Evolutionary conservation across 2,329 filamentous ascomycete species (phyloP).

Genomic region (Cladosporium sp.): DNA sequence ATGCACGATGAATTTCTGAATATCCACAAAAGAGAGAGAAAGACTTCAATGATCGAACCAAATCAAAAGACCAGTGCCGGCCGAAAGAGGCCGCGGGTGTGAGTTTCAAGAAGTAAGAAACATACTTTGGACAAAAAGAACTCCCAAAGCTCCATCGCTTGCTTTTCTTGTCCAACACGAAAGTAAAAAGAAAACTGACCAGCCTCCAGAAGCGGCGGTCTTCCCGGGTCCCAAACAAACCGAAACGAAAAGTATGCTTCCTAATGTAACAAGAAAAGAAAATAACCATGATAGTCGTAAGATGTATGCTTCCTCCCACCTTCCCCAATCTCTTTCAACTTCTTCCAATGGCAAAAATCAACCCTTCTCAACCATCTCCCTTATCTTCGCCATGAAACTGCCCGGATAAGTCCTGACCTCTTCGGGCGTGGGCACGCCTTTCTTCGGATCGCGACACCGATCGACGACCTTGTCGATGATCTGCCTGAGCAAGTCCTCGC

Average conservation of each 20-base stretch:
- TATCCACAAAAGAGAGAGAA: neutral
- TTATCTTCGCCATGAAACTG: conserved; percentile 46
- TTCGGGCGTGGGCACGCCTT: conserved; percentile 52
- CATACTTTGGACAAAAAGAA: neutral
- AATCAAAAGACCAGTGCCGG: neutral
- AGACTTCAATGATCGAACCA: neutral
- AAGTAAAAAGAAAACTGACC: conserved; percentile 1
- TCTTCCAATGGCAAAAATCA: neutral
- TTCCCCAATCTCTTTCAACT: neutral
- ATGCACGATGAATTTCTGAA: neutral
- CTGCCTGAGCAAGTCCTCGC: conserved; percentile 55
- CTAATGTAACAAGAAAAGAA: neutral
- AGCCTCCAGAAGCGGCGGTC: conserved; percentile 3
- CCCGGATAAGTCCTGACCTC: conserved; percentile 47
- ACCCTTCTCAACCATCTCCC: conserved; percentile 36
- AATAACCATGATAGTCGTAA: conserved; percentile 10
- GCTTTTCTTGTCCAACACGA: neutral
- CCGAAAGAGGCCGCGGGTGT: conserved; percentile 1
- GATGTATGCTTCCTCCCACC: neutral
- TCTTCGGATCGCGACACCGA: conserved; percentile 50
- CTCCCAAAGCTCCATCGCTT: conserved; percentile 12
- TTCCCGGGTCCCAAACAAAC: neutral
- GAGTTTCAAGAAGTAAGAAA: too few species aligned
- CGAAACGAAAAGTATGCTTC: too few species aligned
- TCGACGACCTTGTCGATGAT: conserved; percentile 58